Percentiles rank a stretch among this genome's conserved stretches.
Conservation (phyloP, 345 rosid species). For the Pistacia atlantica region DNA sequence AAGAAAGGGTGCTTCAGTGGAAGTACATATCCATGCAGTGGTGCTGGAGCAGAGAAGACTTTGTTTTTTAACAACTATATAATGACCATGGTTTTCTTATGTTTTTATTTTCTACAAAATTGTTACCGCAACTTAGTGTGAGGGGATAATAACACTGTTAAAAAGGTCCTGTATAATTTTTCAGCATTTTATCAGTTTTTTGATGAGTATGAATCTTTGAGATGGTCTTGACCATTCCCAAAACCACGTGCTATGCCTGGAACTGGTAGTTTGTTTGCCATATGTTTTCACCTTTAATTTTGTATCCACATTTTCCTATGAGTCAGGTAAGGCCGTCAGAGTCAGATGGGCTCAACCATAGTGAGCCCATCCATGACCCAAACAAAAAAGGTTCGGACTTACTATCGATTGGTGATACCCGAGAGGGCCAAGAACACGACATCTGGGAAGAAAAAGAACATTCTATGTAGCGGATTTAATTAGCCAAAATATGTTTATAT, state of each 20-base stretch:
- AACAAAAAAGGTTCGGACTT: no score
- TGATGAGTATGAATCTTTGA: conserved; percentile 1
- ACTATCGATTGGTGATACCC: no score
- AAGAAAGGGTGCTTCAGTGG: conserved; percentile 82
- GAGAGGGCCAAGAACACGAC: no score
- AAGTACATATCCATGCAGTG: conserved; percentile 62
- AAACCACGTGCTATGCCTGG: not conserved
- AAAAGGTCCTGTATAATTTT: not conserved
- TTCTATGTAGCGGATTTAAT: no score
- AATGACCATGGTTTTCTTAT: conserved; percentile 17
- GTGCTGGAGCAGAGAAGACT: conserved; percentile 43
- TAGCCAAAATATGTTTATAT: no score
- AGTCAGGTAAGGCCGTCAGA: no score
- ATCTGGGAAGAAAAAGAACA: no score
- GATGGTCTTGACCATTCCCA: not conserved
- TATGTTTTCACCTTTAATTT: not conserved
- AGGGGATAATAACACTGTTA: not conserved
- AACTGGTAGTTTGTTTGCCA: not conserved
- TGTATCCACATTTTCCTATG: not conserved
- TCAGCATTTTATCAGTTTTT: not conserved
- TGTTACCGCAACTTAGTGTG: conserved; percentile 3
- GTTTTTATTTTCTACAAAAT: conserved; percentile 20
- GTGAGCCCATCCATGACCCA: not conserved
- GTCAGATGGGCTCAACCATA: not conserved
- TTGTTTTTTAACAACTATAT: conserved; percentile 23